A percentile compares a stretch with the other conserved stretches of the same genome.
These are phyloP conservation scores for Ambrosia hybrid DNA, from an alignment of 140 eudicot genomes.

Conservation along the genomic window DNA sequence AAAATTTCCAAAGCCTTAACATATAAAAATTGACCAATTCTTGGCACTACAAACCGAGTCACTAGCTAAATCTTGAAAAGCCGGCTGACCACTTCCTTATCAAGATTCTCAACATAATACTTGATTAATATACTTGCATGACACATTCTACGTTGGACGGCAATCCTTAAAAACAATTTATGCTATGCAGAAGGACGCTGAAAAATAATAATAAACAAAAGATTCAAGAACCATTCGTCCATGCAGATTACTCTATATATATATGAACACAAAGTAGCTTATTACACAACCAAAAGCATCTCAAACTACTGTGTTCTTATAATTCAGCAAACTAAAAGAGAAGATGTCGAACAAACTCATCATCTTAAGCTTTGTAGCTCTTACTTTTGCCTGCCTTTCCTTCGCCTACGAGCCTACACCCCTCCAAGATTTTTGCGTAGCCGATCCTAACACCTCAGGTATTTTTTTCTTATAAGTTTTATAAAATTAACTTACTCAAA, in stretches of 20 bases:
- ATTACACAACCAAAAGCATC: constrained; percentile 16
- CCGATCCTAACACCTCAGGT: constrained; percentile 36
- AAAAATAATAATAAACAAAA: constrained; percentile 1
- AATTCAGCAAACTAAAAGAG: background rate
- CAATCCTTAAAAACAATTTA: constrained; percentile 5
- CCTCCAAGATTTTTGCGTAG: constrained; percentile 53
- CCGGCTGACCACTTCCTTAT: constrained; percentile 12
- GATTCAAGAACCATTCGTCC: constrained; percentile 20
- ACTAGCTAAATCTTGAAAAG: background rate
- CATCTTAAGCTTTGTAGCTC: constrained; percentile 24
- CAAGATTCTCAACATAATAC: background rate
- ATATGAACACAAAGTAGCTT: constrained; percentile 9
- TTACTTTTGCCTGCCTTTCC: constrained; percentile 24
- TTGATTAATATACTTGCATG: background rate
- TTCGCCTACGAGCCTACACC: constrained; percentile 41
- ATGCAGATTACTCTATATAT: constrained; percentile 28
- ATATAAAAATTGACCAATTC: background rate
- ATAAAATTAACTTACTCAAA: background rate
- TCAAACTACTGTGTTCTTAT: constrained; percentile 1
- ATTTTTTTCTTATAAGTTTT: background rate
- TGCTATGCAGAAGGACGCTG: background rate
- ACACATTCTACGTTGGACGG: constrained; percentile 25
- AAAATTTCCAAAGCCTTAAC: too few relatives aligned
- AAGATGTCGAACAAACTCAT: constrained; percentile 33
- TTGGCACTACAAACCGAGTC: background rate